A percentile compares a stretch with the other conserved stretches of the same genome.
Evolutionary conservation across 2,329 filamentous ascomycete species (phyloP).

Genomic region (Arthroderma sp.): DNA sequence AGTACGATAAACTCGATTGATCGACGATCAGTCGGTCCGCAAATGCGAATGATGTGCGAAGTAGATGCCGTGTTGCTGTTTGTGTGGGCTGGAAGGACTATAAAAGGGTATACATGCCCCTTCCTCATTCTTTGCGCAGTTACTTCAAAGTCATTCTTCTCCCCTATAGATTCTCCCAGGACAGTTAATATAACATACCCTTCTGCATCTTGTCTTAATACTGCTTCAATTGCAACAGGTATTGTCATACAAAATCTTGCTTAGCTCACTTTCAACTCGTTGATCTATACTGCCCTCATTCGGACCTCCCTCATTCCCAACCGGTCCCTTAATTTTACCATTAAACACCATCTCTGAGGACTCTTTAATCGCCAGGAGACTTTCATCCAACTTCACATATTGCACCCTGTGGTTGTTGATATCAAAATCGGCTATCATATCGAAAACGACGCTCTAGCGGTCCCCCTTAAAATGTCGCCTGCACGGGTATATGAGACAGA

Average conservation of each 20-base stretch:
- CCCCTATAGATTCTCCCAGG: no score
- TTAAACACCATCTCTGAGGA: no score
- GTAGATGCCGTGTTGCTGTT: constrained; percentile 1
- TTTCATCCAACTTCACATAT: background rate
- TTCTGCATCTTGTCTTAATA: no score
- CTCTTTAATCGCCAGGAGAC: background rate
- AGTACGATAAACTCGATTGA: background rate
- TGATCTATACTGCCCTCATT: no score
- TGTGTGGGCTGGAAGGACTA: background rate
- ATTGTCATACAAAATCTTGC: no score
- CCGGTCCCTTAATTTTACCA: no score
- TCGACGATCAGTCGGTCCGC: background rate
- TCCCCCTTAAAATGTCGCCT: constrained; percentile 7
- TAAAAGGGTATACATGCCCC: background rate
- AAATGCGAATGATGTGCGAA: constrained; percentile 3
- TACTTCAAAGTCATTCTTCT: no score
- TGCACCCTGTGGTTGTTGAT: background rate
- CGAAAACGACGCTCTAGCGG: background rate
- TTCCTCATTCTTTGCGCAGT: no score
- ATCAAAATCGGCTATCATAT: background rate
- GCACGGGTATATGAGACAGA: background rate
- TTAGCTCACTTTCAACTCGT: no score
- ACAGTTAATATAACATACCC: no score
- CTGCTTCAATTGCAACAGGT: no score
- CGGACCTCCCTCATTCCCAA: no score